phyloP scores from a whole-genome alignment of 768 basidiomycete species.

The Coprinopsis marcescibilis region DNA sequence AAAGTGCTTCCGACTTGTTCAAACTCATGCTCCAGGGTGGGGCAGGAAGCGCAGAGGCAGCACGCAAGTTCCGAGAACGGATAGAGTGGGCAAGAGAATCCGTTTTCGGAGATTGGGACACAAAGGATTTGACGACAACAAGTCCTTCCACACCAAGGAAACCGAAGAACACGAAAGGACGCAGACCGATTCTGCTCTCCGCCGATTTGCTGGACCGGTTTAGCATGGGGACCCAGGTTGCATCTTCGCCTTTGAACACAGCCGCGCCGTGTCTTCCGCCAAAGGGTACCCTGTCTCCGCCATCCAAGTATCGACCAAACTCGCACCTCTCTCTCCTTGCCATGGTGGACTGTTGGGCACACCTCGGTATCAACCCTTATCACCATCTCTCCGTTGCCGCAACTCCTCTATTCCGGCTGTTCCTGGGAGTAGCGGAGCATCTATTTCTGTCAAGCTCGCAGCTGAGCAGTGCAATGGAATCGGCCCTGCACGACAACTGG shows the following conservation, averaged over 20 bases:
- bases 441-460: constrained; percentile 70
- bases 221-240: constrained; percentile 54
- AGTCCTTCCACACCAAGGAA: constrained; percentile 1
- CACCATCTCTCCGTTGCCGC: constrained; percentile 89
- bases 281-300: constrained; percentile 28
- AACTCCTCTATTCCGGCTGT: constrained; percentile 92
- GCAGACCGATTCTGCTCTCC: constrained; percentile 72
- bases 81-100: constrained; percentile 66
- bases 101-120: constrained; percentile 59
- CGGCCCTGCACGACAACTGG: constrained; percentile 69
- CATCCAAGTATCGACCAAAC: constrained; percentile 51
- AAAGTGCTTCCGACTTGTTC: constrained; percentile 82
- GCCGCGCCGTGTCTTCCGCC: constrained; percentile 5
- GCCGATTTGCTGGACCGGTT: constrained; percentile 87
- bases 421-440: constrained; percentile 96
- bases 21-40: constrained; percentile 84
- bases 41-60: constrained; percentile 29
- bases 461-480: constrained; percentile 64
- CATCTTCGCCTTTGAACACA: constrained; percentile 7
- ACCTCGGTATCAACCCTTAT: constrained; percentile 81
- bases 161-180: constrained; percentile 21
- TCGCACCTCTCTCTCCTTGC: constrained; percentile 92
- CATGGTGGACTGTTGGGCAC: constrained; percentile 98
- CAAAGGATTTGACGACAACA: not conserved
- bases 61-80: constrained; percentile 55